These are phyloP conservation scores for Globisporangium nunn DNA, from an alignment of 352 stramenopile species.

Conservation along the genomic window DNA sequence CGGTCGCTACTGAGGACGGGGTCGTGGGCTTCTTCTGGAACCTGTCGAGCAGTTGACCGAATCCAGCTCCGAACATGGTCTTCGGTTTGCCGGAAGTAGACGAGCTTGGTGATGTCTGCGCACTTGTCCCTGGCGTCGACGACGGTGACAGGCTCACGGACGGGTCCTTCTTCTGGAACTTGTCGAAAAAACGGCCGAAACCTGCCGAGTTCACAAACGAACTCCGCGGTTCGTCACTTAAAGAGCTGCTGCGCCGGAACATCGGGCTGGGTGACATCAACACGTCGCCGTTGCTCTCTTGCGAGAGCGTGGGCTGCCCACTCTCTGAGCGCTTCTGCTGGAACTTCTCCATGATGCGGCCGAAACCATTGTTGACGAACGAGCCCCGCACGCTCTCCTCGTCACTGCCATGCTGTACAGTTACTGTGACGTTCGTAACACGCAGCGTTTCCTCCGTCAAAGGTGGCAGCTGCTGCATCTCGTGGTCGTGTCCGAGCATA, in stretches of 20 bases:
- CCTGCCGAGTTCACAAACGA: slow-evolving; percentile 7
- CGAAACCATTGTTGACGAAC: slow-evolving; percentile 2
- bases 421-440: neutral
- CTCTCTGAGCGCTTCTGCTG: slow-evolving; percentile 1
- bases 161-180: slow-evolving; percentile 17
- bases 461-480: slow-evolving; percentile 16
- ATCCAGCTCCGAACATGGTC: neutral
- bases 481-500: slow-evolving; percentile 56
- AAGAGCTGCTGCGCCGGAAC: slow-evolving; percentile 6
- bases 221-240: slow-evolving; percentile 9
- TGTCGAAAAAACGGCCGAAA: slow-evolving; percentile 7
- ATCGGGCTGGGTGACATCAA: neutral
- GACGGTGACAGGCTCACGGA: slow-evolving; percentile 1
- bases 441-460: neutral
- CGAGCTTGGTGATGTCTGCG: slow-evolving; percentile 2
- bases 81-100: neutral
- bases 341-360: slow-evolving; percentile 6
- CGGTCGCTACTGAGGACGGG: neutral
- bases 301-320: neutral
- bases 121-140: neutral
- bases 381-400: slow-evolving; percentile 1
- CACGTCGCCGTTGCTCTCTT: neutral
- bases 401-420: neutral
- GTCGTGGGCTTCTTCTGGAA: slow-evolving; percentile 6
- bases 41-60: slow-evolving; percentile 4